Evolutionary conservation across 208 protist genomes (phyloP).

Genomic region (Herpetomonas samuelpessoai): DNA sequence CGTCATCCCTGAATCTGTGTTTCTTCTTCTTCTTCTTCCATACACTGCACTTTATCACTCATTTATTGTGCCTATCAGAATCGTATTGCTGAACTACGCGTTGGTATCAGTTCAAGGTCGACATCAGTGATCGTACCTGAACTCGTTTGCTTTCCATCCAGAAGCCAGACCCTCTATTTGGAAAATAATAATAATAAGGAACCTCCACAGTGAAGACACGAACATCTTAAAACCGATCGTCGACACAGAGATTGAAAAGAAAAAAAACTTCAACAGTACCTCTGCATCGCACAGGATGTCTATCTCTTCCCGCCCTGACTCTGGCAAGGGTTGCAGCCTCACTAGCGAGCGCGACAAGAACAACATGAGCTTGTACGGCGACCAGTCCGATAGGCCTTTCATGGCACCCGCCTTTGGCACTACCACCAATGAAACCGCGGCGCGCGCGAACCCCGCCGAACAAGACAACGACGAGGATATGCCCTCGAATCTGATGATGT

Average conservation of each 20-base stretch:
- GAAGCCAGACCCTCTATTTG: too few relatives aligned
- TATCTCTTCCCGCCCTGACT: constrained; percentile 14
- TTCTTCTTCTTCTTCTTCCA: constrained; percentile 3
- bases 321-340: not conserved
- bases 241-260: too few relatives aligned
- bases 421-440: constrained; percentile 9
- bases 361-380: not conserved
- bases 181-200: too few relatives aligned
- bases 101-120: too few relatives aligned
- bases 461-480: constrained; percentile 29
- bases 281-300: too few relatives aligned
- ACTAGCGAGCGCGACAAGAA: not conserved
- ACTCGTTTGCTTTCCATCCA: too few relatives aligned
- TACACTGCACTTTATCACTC: not conserved
- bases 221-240: too few relatives aligned
- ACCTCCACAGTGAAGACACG: too few relatives aligned
- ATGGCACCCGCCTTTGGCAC: not conserved
- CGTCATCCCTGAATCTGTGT: constrained; percentile 3
- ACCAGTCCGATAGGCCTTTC: not conserved
- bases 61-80: constrained; percentile 11
- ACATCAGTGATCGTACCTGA: too few relatives aligned
- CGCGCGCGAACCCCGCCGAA: not conserved
- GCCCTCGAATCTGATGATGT: constrained; percentile 37
- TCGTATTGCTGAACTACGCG: not conserved
- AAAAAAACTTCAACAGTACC: too few relatives aligned